These are phyloP conservation scores for Thyridium curvatum DNA, from an alignment of 2,329 filamentous ascomycete genomes.

Conservation along the genomic window DNA sequence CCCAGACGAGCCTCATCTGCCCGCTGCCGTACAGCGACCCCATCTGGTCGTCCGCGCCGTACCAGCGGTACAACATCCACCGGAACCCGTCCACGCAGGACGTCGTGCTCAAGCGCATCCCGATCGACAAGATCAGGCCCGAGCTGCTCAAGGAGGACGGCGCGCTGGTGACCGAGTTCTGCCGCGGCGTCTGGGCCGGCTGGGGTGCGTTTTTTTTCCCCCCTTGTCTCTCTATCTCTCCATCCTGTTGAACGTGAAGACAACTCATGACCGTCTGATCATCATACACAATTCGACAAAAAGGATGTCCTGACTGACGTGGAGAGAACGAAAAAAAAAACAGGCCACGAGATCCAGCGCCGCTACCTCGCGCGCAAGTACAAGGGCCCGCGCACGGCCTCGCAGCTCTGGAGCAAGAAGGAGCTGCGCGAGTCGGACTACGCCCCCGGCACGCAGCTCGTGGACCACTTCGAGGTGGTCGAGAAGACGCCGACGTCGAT, in stretches of 20 bases:
- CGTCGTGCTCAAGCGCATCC: slow-evolving; percentile 55
- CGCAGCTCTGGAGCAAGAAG: slow-evolving; percentile 54
- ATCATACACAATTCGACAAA: not conserved
- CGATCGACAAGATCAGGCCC: slow-evolving; percentile 57
- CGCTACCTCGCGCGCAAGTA: slow-evolving; percentile 54
- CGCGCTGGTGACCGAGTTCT: slow-evolving; percentile 57
- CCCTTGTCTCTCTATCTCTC: slow-evolving; percentile 3
- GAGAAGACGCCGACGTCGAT: slow-evolving; percentile 55
- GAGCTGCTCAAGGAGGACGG: slow-evolving; percentile 55
- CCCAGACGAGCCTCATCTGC: slow-evolving; percentile 49
- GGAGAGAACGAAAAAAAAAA: not conserved
- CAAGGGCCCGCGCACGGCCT: slow-evolving; percentile 44
- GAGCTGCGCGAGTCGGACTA: slow-evolving; percentile 52
- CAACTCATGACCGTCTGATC: too few species aligned
- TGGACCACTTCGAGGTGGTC: slow-evolving; percentile 67
- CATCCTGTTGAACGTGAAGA: not conserved
- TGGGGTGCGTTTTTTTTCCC: slow-evolving; percentile 40
- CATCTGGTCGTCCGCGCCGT: slow-evolving; percentile 52
- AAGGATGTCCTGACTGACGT: not conserved
- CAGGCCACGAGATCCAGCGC: slow-evolving; percentile 54
- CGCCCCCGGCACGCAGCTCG: slow-evolving; percentile 56
- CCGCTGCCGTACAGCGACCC: slow-evolving; percentile 53
- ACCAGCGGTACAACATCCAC: slow-evolving; percentile 53
- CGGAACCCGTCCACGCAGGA: slow-evolving; percentile 59
- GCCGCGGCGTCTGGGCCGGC: slow-evolving; percentile 61